Conservation (phyloP, 225 moss, liverwort and hornwort genomes). For the Pseudoscleropodium purum region DNA sequence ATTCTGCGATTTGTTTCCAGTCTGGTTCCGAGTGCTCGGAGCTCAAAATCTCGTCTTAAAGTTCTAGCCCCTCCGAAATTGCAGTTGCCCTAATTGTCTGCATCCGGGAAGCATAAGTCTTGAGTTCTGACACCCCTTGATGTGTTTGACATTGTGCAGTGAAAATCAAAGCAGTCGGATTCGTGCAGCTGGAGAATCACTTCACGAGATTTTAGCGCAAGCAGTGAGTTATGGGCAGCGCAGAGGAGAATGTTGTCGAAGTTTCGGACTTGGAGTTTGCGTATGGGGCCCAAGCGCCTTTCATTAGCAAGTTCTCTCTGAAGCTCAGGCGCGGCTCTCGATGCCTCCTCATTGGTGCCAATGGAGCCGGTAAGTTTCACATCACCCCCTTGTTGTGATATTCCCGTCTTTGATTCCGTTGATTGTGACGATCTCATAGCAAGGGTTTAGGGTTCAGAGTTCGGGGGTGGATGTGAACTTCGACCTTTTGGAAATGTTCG, state of each 20-base stretch:
- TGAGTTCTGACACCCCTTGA: background rate
- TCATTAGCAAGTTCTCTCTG: conserved; percentile 82
- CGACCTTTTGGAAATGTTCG: background rate
- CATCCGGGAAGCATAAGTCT: background rate
- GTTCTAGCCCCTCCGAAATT: background rate
- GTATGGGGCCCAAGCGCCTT: conserved; percentile 62
- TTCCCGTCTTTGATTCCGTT: background rate
- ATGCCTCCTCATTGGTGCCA: conserved; percentile 92
- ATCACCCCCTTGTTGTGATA: background rate
- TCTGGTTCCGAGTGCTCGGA: background rate
- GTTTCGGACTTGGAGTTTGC: conserved; percentile 85
- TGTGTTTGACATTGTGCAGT: background rate
- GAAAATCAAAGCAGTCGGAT: background rate
- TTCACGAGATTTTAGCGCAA: background rate
- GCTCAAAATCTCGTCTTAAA: background rate
- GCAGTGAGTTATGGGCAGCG: conserved; percentile 24
- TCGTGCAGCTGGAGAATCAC: background rate
- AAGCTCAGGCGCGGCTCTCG: conserved; percentile 65
- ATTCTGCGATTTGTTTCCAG: background rate
- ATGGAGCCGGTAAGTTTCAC: conserved; percentile 65
- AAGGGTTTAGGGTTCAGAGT: background rate
- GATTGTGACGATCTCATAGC: background rate
- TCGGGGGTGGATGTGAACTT: background rate
- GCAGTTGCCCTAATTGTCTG: background rate
- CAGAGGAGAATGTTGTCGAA: conserved; percentile 47